Evolutionary conservation across 352 stramenopile species (phyloP).

Genomic region (Phytophthora capsici): DNA sequence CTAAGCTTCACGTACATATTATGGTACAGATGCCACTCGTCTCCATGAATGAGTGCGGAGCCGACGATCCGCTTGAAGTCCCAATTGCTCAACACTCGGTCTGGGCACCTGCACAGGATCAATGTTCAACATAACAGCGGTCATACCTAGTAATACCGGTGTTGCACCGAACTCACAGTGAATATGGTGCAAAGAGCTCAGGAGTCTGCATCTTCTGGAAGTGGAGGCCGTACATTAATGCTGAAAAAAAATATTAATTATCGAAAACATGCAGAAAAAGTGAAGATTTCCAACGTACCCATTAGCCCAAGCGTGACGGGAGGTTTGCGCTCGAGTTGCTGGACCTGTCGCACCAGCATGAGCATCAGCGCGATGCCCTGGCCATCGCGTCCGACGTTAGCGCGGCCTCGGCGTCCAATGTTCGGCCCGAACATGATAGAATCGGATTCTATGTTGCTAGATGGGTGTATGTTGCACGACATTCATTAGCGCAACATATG

Average conservation of each 20-base stretch:
- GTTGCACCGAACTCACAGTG: slow-evolving; percentile 40
- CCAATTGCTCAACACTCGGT: slow-evolving; percentile 51
- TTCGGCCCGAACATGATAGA: slow-evolving; percentile 31
- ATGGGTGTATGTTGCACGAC: background rate
- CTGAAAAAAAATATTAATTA: slow-evolving; percentile 13
- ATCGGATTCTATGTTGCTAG: slow-evolving; percentile 11
- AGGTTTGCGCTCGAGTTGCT: slow-evolving; percentile 67
- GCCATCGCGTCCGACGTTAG: slow-evolving; percentile 38
- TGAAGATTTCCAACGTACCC: slow-evolving; percentile 23
- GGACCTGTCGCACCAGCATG: slow-evolving; percentile 51
- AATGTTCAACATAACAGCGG: background rate
- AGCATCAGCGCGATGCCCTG: slow-evolving; percentile 44
- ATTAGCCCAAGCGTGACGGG: slow-evolving; percentile 60
- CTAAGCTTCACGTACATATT: slow-evolving; percentile 73
- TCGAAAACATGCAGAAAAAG: no score
- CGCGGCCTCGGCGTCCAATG: slow-evolving; percentile 45
- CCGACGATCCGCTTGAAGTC: slow-evolving; percentile 63
- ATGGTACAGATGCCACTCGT: slow-evolving; percentile 92
- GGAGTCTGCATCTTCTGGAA: slow-evolving; percentile 54
- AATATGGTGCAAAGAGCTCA: slow-evolving; percentile 47
- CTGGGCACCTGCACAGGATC: slow-evolving; percentile 63
- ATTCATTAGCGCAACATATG: no score
- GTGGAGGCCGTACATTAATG: slow-evolving; percentile 59
- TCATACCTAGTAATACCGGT: background rate
- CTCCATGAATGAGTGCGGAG: slow-evolving; percentile 85